These are phyloP conservation scores for Viola pubescens DNA, from an alignment of 441 rosid genomes.

Conservation along the genomic window DNA sequence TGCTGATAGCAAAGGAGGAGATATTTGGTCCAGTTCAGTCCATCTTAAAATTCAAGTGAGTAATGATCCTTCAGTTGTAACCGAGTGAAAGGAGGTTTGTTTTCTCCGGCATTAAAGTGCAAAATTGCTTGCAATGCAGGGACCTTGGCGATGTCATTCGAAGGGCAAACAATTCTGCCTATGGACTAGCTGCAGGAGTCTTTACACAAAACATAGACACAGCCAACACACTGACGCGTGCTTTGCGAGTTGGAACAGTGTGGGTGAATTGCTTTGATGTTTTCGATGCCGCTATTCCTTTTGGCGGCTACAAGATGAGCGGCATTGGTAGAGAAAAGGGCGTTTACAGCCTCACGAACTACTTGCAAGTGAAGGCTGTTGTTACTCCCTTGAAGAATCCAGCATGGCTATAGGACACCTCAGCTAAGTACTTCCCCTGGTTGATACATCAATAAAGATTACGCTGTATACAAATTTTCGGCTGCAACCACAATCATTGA, in stretches of 20 bases:
- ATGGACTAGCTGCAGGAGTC: slow-evolving; percentile 83
- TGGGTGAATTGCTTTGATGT: slow-evolving; percentile 85
- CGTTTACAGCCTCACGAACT: slow-evolving; percentile 63
- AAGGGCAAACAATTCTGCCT: slow-evolving; percentile 53
- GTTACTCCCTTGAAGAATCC: slow-evolving; percentile 70
- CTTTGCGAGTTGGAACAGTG: slow-evolving; percentile 63
- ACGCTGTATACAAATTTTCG: background rate
- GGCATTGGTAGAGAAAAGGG: slow-evolving; percentile 92
- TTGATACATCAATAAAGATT: no score
- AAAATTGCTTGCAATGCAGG: slow-evolving; percentile 28
- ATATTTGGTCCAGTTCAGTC: slow-evolving; percentile 92
- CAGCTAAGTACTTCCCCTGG: no score
- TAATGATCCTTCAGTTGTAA: background rate
- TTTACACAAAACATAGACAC: slow-evolving; percentile 62
- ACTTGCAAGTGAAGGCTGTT: slow-evolving; percentile 92
- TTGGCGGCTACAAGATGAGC: slow-evolving; percentile 95
- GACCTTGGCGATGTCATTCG: slow-evolving; percentile 59
- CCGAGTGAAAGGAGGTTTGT: background rate
- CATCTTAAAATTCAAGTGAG: slow-evolving; percentile 82
- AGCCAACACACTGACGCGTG: slow-evolving; percentile 61
- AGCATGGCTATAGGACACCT: slow-evolving; percentile 51
- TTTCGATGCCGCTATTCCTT: slow-evolving; percentile 86
- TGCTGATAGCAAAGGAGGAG: slow-evolving; percentile 84
- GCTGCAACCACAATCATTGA: background rate
- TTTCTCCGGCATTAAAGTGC: background rate